A percentile compares a stretch with the other conserved stretches of the same genome.
Conservation (phyloP, 495 filamentous ascomycete genomes). For the Apiosordaria backusii region DNA sequence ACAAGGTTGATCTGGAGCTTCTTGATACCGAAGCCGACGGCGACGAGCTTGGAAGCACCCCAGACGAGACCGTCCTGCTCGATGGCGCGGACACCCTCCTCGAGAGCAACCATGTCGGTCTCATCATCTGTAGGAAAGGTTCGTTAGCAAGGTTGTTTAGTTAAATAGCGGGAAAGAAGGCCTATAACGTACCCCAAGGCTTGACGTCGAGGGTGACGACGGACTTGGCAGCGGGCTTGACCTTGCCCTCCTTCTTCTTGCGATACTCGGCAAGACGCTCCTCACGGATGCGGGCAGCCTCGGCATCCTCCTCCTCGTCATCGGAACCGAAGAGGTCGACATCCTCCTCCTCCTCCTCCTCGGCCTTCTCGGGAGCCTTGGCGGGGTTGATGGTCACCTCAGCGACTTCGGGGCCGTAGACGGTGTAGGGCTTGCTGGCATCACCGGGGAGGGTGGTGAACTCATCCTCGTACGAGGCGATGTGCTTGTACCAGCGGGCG, state of each 20-base stretch:
- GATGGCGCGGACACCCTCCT: constrained; percentile 78
- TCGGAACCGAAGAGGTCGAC: constrained; percentile 86
- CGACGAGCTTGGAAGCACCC: constrained; percentile 86
- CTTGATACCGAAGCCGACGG: constrained; percentile 96
- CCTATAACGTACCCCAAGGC: constrained; percentile 81
- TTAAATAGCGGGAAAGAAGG: neutral
- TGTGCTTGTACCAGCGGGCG: constrained; percentile 98
- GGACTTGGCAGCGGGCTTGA: constrained; percentile 90
- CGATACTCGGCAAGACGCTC: constrained; percentile 88
- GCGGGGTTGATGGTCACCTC: constrained; percentile 77
- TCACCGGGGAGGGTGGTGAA: constrained; percentile 91
- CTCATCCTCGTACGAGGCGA: constrained; percentile 82
- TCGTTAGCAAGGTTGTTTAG: neutral
- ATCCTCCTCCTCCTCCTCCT: constrained; percentile 71
- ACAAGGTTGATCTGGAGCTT: constrained; percentile 99
- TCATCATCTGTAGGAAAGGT: constrained; percentile 65
- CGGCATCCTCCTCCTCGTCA: constrained; percentile 90
- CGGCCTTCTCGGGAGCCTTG: constrained; percentile 65
- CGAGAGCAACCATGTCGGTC: constrained; percentile 80
- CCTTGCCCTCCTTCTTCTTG: constrained; percentile 93
- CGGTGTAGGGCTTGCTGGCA: constrained; percentile 77
- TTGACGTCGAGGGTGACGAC: constrained; percentile 94
- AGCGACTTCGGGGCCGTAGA: constrained; percentile 82
- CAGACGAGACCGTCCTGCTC: constrained; percentile 93
- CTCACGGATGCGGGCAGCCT: constrained; percentile 76